phyloP scores from a whole-genome alignment of 306 rosid genomes.

The Vachellia pachyceras region DNA sequence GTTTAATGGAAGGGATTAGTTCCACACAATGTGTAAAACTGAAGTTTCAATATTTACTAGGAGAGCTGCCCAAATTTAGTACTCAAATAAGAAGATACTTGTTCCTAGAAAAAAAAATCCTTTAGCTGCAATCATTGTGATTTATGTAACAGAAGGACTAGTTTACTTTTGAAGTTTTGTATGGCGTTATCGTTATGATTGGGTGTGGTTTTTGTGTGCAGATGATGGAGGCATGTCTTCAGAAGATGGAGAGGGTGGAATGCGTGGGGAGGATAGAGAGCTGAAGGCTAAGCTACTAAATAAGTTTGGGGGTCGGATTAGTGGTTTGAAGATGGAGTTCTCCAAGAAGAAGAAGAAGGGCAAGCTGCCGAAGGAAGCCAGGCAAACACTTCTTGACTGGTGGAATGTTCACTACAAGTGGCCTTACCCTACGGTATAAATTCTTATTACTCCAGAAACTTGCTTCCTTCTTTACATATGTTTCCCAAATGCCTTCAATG shows the following conservation, averaged over 20 bases:
- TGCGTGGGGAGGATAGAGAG: conserved; percentile 68
- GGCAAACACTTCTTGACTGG: conserved; percentile 85
- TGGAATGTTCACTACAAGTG: conserved; percentile 89
- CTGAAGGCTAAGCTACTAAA: conserved; percentile 84
- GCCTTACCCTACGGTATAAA: conserved; percentile 92
- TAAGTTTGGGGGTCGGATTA: conserved; percentile 84
- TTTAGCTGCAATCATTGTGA: no score
- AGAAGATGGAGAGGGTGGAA: conserved; percentile 66
- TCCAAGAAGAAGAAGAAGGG: conserved; percentile 95
- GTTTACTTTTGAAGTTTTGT: background rate
- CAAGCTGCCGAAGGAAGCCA: conserved; percentile 90
- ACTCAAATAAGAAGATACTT: no score
- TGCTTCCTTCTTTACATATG: no score
- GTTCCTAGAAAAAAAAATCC: background rate
- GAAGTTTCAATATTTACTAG: no score
- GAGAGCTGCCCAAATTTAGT: no score
- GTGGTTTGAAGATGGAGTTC: conserved; percentile 79
- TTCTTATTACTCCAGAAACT: no score
- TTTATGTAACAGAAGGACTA: no score
- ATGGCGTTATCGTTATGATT: background rate
- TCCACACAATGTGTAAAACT: no score
- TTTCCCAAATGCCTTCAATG: no score
- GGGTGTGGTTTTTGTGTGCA: conserved; percentile 27
- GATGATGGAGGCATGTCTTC: conserved; percentile 83
- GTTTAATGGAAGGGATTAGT: no score